Evolutionary conservation across 1,284 basidiomycete genomes (phyloP), one percentile per base, ranked within the genome.

Genomic region (Ganoderma boninense): DNA sequence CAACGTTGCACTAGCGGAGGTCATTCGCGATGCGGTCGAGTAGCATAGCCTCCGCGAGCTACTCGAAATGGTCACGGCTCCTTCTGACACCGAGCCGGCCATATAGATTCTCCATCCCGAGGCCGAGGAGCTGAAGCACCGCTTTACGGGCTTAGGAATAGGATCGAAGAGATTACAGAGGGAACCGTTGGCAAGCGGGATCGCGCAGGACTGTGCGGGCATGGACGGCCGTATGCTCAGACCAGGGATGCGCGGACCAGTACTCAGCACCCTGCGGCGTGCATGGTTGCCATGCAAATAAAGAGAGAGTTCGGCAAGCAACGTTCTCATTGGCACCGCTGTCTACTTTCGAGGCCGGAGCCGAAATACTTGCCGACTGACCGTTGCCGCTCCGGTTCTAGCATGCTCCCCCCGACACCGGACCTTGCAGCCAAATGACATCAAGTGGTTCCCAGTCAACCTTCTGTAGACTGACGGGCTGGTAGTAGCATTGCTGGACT

Each of bases 101-200:
- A 79, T 87, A 62, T 70, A 75, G 59, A 77, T 82, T 74, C 80
- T 93, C 42, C 86, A 91, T 64, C 78, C 84, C 23, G 90, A 93
- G 76, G 92, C 91, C 16, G 84, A 91, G 76, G 87, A 90, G 74
- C 80, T 94, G 71, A 87, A 86, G 76, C 79, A 75, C 59, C 73
- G 73, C 75, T 93, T 70, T 89, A 92, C 68, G 80, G 82, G 69
- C 80, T 91, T 23, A 85, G 81, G n/a, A 84, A 84, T 69, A 68
- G 73, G 57, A 70, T 76, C 10, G 69, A 68, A 44, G 83, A 83
- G 69, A 66, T 65, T 61, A 57, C 64, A 57, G 64, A 65, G 38
- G 60, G 69, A 20, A 62, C 67, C 49, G 63, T 52, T 32, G 29
- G 2, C 29, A 32, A 4, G 66, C 64, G n/a, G n/a, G n/a, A n/a